Evolutionary conservation across 2,329 filamentous ascomycete genomes (phyloP), one percentile per base, ranked within the genome.

Genomic region (Scedosporium boydii): DNA sequence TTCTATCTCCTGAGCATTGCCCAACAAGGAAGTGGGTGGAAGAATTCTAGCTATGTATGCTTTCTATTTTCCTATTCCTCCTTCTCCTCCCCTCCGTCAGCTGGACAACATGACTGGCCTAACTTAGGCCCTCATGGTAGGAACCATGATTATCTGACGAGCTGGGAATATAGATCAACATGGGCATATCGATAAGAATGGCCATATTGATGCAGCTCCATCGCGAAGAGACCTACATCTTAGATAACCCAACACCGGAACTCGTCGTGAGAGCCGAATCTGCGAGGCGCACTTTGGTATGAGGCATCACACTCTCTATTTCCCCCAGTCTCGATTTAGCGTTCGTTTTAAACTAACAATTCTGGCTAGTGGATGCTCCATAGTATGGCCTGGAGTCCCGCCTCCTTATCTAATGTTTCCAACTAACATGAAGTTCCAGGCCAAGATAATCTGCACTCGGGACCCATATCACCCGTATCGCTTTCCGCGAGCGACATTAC

Each of bases 1-100:
- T 85, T 85, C 64, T 85, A 84, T 65, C 71, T 86, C 3, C 72
- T 86, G 16, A 83, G 81, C 66, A 80, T 86, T 62, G 82, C 82
- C 4, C 82, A 86, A 65, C 82, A 85, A 67, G 82, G 82, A 14
- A 82, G 78, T 60, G 82, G 80, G 0, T 72, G 80, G 65, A 79
- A 76, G 48, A 81, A 82, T 59, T 75, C 74, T 61, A 85, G 82
- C 69, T 82, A 81, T 66, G 82, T 84, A 69, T 68, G 81, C 73
- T 26, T 21, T 23, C 6, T 34, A 51, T 63, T 42, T 26, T 23
- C 6, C 2, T 46, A 3, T 21, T 27, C 9, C 46, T 3, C 29
- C 3, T 26, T 27, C 5, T 62, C 23, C 23, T 23, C 23, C 23
- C 23, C 23, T 6, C 27, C 27, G 1, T 27, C 42, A 46, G 29